A percentile compares a stretch with the other conserved stretches of the same genome.
These are phyloP conservation scores for Xylaria sp. DNA, from an alignment of 2,329 filamentous ascomycete species.

Conservation along the genomic window DNA sequence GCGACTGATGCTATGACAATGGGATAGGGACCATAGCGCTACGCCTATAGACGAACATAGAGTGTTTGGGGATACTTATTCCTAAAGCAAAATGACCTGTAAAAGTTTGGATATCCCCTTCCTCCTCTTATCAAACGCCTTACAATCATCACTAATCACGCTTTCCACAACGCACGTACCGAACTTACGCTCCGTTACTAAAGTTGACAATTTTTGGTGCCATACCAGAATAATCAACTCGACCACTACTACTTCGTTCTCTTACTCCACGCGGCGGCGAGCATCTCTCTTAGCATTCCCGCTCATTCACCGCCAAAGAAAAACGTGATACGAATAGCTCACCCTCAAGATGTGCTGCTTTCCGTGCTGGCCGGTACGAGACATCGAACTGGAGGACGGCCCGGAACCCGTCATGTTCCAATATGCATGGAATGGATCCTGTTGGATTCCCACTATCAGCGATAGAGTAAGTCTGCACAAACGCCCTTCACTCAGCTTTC, in stretches of 20 bases:
- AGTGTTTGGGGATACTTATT: not conserved
- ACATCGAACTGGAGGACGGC: conserved; percentile 59
- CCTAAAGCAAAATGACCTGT: not conserved
- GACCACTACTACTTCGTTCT: not conserved
- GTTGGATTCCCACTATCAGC: conserved; percentile 43
- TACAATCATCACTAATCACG: not conserved
- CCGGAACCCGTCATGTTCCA: conserved; percentile 39
- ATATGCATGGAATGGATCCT: conserved; percentile 48
- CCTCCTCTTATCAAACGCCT: not conserved
- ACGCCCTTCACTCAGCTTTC: conserved; percentile 16
- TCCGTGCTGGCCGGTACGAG: conserved; percentile 62
- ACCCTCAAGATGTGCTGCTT: conserved; percentile 59
- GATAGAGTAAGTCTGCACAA: conserved; percentile 41
- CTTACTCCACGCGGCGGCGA: not conserved
- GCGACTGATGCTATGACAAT: not conserved
- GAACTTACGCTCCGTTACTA: not conserved
- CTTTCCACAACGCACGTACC: not conserved
- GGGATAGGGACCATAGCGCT: not conserved
- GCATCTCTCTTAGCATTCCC: not conserved
- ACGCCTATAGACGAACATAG: not conserved
- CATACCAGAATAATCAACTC: not conserved
- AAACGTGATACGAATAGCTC: not conserved
- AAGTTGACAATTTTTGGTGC: not conserved
- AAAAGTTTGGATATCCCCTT: not conserved
- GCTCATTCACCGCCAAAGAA: not conserved